These are phyloP conservation scores for Hemileccinum impolitum DNA, from an alignment of 768 basidiomycete genomes.

Conservation along the genomic window DNA sequence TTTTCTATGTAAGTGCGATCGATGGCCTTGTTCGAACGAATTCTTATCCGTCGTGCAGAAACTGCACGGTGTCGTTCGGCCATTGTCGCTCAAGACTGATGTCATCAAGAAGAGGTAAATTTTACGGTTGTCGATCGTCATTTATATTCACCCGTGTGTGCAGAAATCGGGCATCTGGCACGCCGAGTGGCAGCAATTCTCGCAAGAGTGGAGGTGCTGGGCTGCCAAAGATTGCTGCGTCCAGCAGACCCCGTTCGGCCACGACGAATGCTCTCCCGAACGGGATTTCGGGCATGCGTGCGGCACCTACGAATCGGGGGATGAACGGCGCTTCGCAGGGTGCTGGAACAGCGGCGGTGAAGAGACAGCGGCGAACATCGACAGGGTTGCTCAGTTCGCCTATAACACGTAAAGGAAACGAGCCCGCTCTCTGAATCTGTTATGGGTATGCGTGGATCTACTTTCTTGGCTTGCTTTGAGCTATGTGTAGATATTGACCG, in stretches of 20 bases:
- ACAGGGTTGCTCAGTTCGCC: constrained; percentile 45
- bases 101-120: constrained; percentile 92
- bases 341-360: constrained; percentile 47
- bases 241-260: constrained; percentile 66
- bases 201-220: constrained; percentile 55
- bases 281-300: constrained; percentile 41
- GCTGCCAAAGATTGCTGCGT: constrained; percentile 74
- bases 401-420: constrained; percentile 30
- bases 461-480: constrained; percentile 25
- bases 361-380: constrained; percentile 80
- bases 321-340: constrained; percentile 17
- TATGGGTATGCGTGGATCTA: constrained; percentile 25
- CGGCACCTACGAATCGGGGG: constrained; percentile 32
- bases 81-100: constrained; percentile 93
- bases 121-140: not conserved
- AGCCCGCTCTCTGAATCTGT: constrained; percentile 11
- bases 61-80: constrained; percentile 92
- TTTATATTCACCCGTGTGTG: not conserved
- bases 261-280: constrained; percentile 59
- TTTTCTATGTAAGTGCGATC: constrained; percentile 77
- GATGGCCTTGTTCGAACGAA: not conserved
- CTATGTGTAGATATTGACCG: constrained; percentile 30
- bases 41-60: constrained; percentile 53
- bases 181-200: constrained; percentile 54
- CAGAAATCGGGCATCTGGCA: constrained; percentile 80